Evolutionary conservation across 2,329 filamentous ascomycete genomes (phyloP).

Genomic region (Monilinia aucupariae): DNA sequence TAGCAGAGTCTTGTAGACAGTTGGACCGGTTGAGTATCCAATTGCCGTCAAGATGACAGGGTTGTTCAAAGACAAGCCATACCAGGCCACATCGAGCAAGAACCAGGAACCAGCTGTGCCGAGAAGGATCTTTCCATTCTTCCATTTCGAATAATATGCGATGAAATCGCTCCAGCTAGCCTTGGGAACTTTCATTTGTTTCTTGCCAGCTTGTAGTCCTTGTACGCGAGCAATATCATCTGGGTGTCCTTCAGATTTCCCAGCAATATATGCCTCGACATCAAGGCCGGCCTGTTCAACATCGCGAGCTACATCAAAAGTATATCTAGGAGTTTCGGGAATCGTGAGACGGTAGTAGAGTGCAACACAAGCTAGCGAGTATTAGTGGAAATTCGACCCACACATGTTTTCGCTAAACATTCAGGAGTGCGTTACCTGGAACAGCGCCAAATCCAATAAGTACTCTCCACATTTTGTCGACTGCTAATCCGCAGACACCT

Average conservation of each 20-base stretch:
- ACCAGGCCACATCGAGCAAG: slow-evolving; percentile 55
- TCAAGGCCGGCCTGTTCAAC: slow-evolving; percentile 69
- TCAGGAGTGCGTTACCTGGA: slow-evolving; percentile 5
- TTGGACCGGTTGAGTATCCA: slow-evolving; percentile 60
- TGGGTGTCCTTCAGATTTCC: slow-evolving; percentile 54
- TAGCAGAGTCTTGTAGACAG: slow-evolving; percentile 63
- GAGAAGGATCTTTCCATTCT: slow-evolving; percentile 65
- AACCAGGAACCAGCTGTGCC: slow-evolving; percentile 87
- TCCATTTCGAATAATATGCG: slow-evolving; percentile 63
- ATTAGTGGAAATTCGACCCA: background rate
- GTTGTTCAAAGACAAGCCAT: slow-evolving; percentile 67
- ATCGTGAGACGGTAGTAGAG: slow-evolving; percentile 82
- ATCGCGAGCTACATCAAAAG: slow-evolving; percentile 74
- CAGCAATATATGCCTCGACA: slow-evolving; percentile 65
- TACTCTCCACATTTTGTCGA: slow-evolving; percentile 84
- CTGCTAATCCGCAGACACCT: slow-evolving; percentile 58
- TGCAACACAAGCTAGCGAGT: slow-evolving; percentile 59
- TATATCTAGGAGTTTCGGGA: slow-evolving; percentile 82
- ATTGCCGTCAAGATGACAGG: slow-evolving; percentile 66
- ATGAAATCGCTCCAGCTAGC: slow-evolving; percentile 68
- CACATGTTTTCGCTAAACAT: background rate
- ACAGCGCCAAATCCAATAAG: slow-evolving; percentile 66
- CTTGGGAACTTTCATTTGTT: slow-evolving; percentile 50
- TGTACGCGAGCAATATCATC: slow-evolving; percentile 63
- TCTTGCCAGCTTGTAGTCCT: slow-evolving; percentile 49